phyloP scores from a whole-genome alignment of 2,329 filamentous ascomycete genomes.

The Cryphonectria parasitica region DNA sequence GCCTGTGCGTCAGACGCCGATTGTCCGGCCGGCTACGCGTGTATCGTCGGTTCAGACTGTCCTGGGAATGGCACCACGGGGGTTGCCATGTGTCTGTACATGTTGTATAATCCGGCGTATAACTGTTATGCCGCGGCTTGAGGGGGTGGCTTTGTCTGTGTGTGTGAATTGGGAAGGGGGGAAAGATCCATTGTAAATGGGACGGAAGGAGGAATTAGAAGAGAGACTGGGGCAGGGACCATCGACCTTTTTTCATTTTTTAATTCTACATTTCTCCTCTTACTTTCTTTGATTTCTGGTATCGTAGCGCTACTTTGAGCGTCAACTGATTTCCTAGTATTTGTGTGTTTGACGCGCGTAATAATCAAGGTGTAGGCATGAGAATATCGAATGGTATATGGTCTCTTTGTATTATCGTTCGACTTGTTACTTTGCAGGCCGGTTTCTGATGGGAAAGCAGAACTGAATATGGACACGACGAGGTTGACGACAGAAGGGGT shows the following conservation, averaged over 20 bases:
- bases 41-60: slow-evolving; percentile 5
- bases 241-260: background rate
- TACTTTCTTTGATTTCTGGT: background rate
- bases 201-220: too few species aligned
- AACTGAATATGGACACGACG: background rate
- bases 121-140: background rate
- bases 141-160: background rate
- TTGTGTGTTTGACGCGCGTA: background rate
- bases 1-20: background rate
- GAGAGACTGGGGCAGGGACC: too few species aligned
- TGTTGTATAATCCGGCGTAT: slow-evolving; percentile 1
- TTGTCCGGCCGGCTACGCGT: background rate
- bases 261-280: background rate
- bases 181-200: too few species aligned
- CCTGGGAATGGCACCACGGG: slow-evolving; percentile 8
- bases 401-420: background rate
- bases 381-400: background rate
- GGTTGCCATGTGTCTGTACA: slow-evolving; percentile 12
- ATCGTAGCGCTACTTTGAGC: background rate
- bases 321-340: background rate
- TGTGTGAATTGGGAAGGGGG: background rate
- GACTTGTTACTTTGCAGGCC: background rate
- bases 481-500: background rate
- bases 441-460: background rate
- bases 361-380: background rate